A percentile compares a stretch with the other conserved stretches of the same genome.
These are phyloP conservation scores for Penicillium antarcticum DNA, from an alignment of 495 filamentous ascomycete genomes.

Conservation along the genomic window DNA sequence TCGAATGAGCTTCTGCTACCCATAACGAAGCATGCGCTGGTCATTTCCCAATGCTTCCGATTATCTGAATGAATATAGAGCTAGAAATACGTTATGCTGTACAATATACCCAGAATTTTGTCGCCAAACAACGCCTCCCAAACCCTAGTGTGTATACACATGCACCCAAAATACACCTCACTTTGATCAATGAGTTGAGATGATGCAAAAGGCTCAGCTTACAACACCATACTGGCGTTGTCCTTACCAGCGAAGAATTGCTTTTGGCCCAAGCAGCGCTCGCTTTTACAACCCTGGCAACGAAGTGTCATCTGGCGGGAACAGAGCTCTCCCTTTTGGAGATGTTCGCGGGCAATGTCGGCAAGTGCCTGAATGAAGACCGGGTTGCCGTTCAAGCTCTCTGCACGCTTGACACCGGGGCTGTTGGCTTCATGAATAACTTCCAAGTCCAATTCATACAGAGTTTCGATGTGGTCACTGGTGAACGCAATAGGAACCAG, in stretches of 20 bases:
- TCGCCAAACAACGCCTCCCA: neutral
- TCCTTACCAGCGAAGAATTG: slow-evolving; percentile 74
- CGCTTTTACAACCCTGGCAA: slow-evolving; percentile 92
- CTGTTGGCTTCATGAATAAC: slow-evolving; percentile 88
- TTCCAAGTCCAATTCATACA: slow-evolving; percentile 93
- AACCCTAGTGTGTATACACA: neutral
- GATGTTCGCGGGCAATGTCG: slow-evolving; percentile 75
- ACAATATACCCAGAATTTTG: neutral
- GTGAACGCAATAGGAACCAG: slow-evolving; percentile 98
- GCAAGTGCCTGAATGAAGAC: slow-evolving; percentile 91
- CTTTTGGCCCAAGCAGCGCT: slow-evolving; percentile 86
- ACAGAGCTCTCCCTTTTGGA: slow-evolving; percentile 64
- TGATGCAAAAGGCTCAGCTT: neutral
- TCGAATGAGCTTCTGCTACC: too few species aligned
- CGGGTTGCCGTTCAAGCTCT: slow-evolving; percentile 88
- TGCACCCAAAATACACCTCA: neutral
- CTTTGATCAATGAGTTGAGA: neutral
- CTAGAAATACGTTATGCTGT: neutral
- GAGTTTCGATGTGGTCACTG: slow-evolving; percentile 96
- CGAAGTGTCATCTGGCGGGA: slow-evolving; percentile 85
- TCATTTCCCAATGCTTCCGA: neutral
- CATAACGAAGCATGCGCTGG: neutral
- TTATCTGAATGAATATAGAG: neutral
- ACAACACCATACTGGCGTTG: slow-evolving; percentile 33
- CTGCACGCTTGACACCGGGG: slow-evolving; percentile 76